phyloP scores from a whole-genome alignment of 78 protist species.

The Diacronema lutheri region DNA sequence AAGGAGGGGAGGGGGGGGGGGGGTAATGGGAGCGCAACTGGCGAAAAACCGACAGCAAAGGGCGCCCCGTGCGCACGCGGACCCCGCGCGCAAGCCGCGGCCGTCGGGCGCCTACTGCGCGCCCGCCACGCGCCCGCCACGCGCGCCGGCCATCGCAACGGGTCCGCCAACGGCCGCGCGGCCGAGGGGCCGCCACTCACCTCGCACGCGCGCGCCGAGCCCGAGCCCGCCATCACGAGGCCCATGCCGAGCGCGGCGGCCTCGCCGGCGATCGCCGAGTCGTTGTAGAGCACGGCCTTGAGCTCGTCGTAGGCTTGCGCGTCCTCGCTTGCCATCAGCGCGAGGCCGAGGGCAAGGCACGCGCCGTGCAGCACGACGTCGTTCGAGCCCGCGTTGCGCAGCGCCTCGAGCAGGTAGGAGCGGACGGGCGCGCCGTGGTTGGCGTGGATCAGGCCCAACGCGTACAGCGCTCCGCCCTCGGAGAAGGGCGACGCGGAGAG shows the following conservation, averaged over 20 bases:
- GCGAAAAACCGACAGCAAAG: slow-evolving; percentile 23
- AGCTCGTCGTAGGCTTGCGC: slow-evolving; percentile 72
- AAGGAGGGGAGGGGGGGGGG: too few species aligned
- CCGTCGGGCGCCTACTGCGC: too few species aligned
- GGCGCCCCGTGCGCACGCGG: too few species aligned
- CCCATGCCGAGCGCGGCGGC: slow-evolving; percentile 97
- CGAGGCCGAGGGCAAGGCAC: slow-evolving; percentile 92
- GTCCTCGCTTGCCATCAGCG: slow-evolving; percentile 82
- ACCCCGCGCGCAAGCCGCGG: too few species aligned
- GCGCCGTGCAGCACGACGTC: slow-evolving; percentile 95
- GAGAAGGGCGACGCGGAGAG: slow-evolving; percentile 60
- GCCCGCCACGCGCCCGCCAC: too few species aligned
- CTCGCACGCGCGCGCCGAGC: slow-evolving; percentile 28
- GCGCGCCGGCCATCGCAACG: too few species aligned
- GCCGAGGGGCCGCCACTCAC: too few species aligned
- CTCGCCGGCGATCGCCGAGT: slow-evolving; percentile 94
- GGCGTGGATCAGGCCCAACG: slow-evolving; percentile 96
- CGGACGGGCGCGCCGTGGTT: slow-evolving; percentile 73
- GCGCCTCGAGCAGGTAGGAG: slow-evolving; percentile 18
- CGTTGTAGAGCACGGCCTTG: slow-evolving; percentile 54
- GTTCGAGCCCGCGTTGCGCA: background rate
- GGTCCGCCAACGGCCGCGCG: too few species aligned
- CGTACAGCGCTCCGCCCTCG: slow-evolving; percentile 96
- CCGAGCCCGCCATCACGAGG: slow-evolving; percentile 90
- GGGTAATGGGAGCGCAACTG: too few species aligned